Base-by-base conservation (phyloP, 108 stramenopile genomes). In the Aureococcus anophagefferens region DNA sequence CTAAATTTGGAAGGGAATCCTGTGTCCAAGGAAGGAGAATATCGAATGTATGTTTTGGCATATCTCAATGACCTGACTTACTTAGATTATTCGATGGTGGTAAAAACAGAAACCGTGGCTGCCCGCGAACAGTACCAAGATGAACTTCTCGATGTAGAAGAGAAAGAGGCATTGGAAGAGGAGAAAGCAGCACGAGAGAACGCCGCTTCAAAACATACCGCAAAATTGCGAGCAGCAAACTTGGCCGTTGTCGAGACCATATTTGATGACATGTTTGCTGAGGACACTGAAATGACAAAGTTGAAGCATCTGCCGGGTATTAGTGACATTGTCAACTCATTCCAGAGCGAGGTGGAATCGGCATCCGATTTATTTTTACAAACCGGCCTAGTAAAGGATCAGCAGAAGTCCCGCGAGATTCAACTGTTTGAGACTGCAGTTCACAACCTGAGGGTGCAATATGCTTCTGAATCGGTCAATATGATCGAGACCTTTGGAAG, bases 41-140 rank as follows among this genome's bases (percentile, higher is more conserved):
- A 87, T 76, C 77, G 81, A 32, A 74, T 77, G 68, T 68, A 68
- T 31, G 74, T 85, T 0, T 75, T 87, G 37, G 84, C 84, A 31
- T 84, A 84, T 65, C 65, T 87, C 65, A 78, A 82, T 65, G 76
- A 59, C 30, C 70, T 87, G 34, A 80, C 66, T 0, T 87, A 81
- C 68, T 62, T 84, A 13, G 86, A 87, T 44, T 87, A 85, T 63
- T 70, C 80, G 0, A 68, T 83, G 45, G 76, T 85, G 31, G 35
- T 69, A 0, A 44, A 15, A 5, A 5, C 30, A 3, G 72, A 75
- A 18, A 33, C 34, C 28, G 68, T 63, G 21, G 64, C 64, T 46
- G 84, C 86, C 0, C 77, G 79, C 44, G 84, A 87, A 67, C 82
- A 83, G 67, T 84, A 79, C 35, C 84, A 87, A 62, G 86, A 87